phyloP scores from a whole-genome alignment of 345 rosid genomes.

The Adansonia digitata region DNA sequence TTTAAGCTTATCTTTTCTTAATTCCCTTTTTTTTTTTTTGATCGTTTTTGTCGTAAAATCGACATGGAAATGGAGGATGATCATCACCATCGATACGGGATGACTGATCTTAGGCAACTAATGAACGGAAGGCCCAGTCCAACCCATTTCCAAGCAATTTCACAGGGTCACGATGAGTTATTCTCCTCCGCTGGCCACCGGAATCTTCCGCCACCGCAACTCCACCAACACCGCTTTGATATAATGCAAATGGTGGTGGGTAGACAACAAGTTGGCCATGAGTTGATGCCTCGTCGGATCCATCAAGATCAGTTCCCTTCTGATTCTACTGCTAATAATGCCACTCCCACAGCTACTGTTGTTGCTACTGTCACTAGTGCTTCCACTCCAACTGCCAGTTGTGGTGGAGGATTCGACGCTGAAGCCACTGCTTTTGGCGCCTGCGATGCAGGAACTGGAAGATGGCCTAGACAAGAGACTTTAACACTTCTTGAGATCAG shows the following conservation, averaged over 20 bases:
- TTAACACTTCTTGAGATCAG: conserved; percentile 91
- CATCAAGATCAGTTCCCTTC: conserved; percentile 35
- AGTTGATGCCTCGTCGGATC: conserved; percentile 39
- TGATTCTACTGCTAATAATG: conserved; percentile 23
- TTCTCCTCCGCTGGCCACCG: conserved; percentile 24
- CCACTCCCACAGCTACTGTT: background rate
- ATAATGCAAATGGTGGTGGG: conserved; percentile 26
- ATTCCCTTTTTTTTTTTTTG: conserved; percentile 6
- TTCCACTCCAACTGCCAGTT: conserved; percentile 21
- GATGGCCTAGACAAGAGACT: conserved; percentile 98
- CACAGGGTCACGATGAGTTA: conserved; percentile 27
- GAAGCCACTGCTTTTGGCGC: conserved; percentile 36
- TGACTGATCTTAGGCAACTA: conserved; percentile 61
- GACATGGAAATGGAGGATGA: too few relatives aligned
- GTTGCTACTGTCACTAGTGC: conserved; percentile 15
- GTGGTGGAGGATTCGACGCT: conserved; percentile 24
- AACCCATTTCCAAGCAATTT: conserved; percentile 29
- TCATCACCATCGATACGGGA: conserved; percentile 33
- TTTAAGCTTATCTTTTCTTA: background rate
- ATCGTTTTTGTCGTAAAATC: conserved; percentile 9
- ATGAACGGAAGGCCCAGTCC: conserved; percentile 43
- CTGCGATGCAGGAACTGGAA: conserved; percentile 51
- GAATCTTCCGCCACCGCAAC: conserved; percentile 21
- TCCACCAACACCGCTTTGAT: conserved; percentile 17
- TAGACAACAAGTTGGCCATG: conserved; percentile 27